phyloP scores from a whole-genome alignment of 352 stramenopile species.

The Globisporangium barbulae region DNA sequence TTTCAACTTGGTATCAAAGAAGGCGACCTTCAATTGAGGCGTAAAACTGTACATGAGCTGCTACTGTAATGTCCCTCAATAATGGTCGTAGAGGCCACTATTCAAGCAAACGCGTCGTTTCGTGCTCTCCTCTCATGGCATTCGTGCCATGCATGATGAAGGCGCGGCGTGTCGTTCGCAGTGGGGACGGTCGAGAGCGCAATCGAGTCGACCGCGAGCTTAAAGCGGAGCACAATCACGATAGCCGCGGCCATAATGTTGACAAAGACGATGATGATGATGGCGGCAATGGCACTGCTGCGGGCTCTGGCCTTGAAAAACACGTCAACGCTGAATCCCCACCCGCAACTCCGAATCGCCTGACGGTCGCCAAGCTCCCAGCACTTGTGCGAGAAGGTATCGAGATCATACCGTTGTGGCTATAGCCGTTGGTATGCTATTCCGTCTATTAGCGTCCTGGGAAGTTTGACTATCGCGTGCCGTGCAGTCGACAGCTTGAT shows the following conservation, averaged over 20 bases:
- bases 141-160: not conserved
- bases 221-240: not conserved
- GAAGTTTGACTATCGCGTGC: not conserved
- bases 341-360: not conserved
- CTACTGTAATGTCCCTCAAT: too few species aligned
- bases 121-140: not conserved
- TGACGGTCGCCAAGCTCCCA: slow-evolving; percentile 15
- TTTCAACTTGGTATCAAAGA: not conserved
- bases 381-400: slow-evolving; percentile 22
- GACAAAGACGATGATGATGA: not conserved
- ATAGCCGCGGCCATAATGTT: not conserved
- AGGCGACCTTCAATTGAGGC: too few species aligned
- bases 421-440: too few species aligned
- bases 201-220: not conserved
- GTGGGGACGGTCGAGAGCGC: not conserved
- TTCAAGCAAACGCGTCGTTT: not conserved
- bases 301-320: not conserved
- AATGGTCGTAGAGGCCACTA: not conserved
- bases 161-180: not conserved
- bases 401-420: too few species aligned
- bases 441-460: not conserved
- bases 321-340: not conserved
- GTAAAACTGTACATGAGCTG: too few species aligned
- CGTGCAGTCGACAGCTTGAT: slow-evolving; percentile 15
- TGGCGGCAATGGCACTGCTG: not conserved